A percentile compares a stretch with the other conserved stretches of the same genome.
phyloP scores from a whole-genome alignment of 2,329 filamentous ascomycete genomes.

The Cladophialophora bantiana region DNA sequence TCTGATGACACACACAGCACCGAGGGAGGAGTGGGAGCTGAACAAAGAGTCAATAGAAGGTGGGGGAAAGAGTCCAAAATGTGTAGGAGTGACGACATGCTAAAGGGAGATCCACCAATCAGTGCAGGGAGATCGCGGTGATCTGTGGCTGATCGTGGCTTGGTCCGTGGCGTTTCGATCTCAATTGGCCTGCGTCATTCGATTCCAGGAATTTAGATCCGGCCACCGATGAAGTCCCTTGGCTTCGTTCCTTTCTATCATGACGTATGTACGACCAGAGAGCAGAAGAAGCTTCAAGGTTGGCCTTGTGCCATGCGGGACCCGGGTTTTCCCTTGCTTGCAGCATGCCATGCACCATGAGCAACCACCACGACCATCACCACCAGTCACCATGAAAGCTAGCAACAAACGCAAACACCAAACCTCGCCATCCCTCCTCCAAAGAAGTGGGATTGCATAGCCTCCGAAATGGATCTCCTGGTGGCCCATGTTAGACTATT shows the following conservation, averaged over 20 bases:
- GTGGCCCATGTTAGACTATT: background rate
- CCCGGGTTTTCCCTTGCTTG: background rate
- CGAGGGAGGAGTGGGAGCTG: background rate
- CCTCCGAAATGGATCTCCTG: conserved; percentile 3
- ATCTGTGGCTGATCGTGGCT: conserved; percentile 10
- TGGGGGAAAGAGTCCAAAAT: background rate
- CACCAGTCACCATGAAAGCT: background rate
- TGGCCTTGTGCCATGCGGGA: background rate
- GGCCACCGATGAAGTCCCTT: conserved; percentile 1
- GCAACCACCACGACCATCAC: background rate
- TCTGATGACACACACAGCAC: background rate
- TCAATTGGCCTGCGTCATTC: background rate
- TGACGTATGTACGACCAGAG: conserved; percentile 11
- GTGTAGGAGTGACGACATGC: conserved; percentile 3
- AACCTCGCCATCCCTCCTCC: background rate
- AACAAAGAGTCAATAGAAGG: background rate
- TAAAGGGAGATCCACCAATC: background rate
- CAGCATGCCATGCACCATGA: background rate
- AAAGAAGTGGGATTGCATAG: background rate
- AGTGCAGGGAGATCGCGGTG: background rate
- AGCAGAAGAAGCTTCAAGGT: background rate
- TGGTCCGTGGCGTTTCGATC: conserved; percentile 1
- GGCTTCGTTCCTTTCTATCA: background rate
- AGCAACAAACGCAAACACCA: background rate
- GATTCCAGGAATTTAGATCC: conserved; percentile 6